Evolutionary conservation across 2,329 filamentous ascomycete species (phyloP).

Genomic region (Colletotrichum spaethianum): DNA sequence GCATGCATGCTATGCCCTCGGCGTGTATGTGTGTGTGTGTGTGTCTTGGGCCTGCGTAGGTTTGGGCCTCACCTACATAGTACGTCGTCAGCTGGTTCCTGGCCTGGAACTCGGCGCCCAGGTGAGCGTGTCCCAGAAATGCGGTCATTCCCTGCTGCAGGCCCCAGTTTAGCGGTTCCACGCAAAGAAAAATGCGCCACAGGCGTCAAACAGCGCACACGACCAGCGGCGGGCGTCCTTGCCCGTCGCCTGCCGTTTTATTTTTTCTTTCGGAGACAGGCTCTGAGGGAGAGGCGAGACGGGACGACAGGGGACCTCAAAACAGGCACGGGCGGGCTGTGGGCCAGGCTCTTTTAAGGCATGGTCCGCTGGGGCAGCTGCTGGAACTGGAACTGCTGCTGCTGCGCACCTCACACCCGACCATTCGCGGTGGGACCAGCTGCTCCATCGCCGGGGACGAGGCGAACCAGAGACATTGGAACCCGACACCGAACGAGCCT

Average conservation of each 20-base stretch:
- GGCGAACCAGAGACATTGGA: conserved; percentile 4
- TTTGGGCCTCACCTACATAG: background rate
- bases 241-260: background rate
- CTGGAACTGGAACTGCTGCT: background rate
- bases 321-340: background rate
- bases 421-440: background rate
- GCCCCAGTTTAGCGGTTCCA: conserved; percentile 1
- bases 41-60: background rate
- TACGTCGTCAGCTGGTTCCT: background rate
- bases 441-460: background rate
- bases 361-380: background rate
- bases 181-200: conserved; percentile 22
- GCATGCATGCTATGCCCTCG: background rate
- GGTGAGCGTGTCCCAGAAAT: background rate
- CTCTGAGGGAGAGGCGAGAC: too few relatives aligned
- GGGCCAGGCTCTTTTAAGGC: background rate
- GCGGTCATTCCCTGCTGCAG: conserved; percentile 14
- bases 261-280: background rate
- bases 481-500: background rate
- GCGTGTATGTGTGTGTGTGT: background rate
- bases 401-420: background rate
- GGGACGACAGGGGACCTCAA: conserved; percentile 7
- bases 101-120: background rate
- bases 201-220: conserved; percentile 6
- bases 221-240: background rate